Evolutionary conservation across 2,329 filamentous ascomycete genomes (phyloP).

Genomic region (Trematosphaeria pertusa): DNA sequence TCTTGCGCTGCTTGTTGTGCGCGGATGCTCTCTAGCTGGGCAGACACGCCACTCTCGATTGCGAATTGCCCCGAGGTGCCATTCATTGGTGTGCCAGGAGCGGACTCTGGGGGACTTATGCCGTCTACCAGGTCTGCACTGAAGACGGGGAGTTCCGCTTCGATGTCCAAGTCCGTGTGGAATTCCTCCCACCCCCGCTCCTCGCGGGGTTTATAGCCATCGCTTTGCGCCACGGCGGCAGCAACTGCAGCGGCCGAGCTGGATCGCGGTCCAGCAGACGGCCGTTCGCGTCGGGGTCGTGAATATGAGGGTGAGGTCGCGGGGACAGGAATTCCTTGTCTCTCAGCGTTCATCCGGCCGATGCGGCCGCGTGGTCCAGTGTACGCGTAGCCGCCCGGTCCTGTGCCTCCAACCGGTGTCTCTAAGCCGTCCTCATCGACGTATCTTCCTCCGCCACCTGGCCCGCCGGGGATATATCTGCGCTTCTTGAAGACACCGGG

Average conservation of each 20-base stretch:
- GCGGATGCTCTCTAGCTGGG: conserved; percentile 43
- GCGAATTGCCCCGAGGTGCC: conserved; percentile 38
- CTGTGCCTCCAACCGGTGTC: conserved; percentile 60
- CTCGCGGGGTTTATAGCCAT: conserved; percentile 96
- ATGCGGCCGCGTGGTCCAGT: conserved; percentile 61
- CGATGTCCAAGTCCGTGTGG: conserved; percentile 92
- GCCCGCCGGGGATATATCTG: conserved; percentile 82
- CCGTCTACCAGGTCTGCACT: conserved; percentile 87
- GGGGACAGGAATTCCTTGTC: conserved; percentile 49
- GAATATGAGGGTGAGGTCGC: conserved; percentile 56
- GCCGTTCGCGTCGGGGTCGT: conserved; percentile 47
- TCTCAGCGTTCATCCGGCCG: conserved; percentile 58
- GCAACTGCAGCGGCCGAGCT: conserved; percentile 88
- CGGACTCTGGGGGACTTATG: conserved; percentile 55
- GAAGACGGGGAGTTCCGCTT: conserved; percentile 78
- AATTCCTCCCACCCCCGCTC: conserved; percentile 98
- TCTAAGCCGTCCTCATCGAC: conserved; percentile 74
- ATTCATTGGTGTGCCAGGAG: conserved; percentile 54
- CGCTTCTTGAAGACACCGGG: conserved; percentile 54
- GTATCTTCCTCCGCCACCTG: conserved; percentile 85
- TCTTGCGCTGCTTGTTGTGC: conserved; percentile 38
- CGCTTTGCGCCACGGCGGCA: conserved; percentile 85
- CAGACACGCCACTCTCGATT: conserved; percentile 43
- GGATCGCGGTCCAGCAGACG: conserved; percentile 69
- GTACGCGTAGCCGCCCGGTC: conserved; percentile 58